These are phyloP conservation scores for Saitozyma podzolica DNA, from an alignment of 768 basidiomycete genomes.

Conservation along the genomic window DNA sequence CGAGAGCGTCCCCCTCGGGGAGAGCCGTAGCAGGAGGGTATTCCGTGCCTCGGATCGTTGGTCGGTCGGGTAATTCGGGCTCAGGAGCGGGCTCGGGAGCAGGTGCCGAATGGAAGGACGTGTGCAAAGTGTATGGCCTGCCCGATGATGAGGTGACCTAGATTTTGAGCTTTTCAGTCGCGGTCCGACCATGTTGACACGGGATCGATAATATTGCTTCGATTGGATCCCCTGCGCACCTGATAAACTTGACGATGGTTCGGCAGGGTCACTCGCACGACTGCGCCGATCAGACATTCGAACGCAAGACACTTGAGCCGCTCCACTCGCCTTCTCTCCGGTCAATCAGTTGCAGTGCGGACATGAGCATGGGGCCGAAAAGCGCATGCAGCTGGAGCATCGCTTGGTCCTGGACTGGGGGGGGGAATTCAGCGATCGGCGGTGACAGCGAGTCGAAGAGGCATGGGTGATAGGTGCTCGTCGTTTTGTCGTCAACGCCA, in stretches of 20 bases:
- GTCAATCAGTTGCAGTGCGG: slow-evolving; percentile 42
- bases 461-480: too few species aligned
- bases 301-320: background rate
- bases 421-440: background rate
- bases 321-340: slow-evolving; percentile 34
- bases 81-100: too few species aligned
- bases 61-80: background rate
- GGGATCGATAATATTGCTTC: background rate
- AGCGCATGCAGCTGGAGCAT: slow-evolving; percentile 39
- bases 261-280: slow-evolving; percentile 16
- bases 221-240: slow-evolving; percentile 10
- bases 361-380: slow-evolving; percentile 43
- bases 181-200: slow-evolving; percentile 17
- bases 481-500: too few species aligned
- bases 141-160: slow-evolving; percentile 40
- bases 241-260: slow-evolving; percentile 22
- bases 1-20: background rate
- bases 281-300: slow-evolving; percentile 6
- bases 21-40: background rate
- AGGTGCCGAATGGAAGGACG: slow-evolving; percentile 8
- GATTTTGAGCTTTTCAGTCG: too few species aligned
- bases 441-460: too few species aligned
- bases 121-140: slow-evolving; percentile 35
- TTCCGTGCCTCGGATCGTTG: background rate
- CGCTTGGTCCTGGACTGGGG: slow-evolving; percentile 25